Base-by-base conservation (phyloP, 257 asterid genomes). In the Lycium barbarum region DNA sequence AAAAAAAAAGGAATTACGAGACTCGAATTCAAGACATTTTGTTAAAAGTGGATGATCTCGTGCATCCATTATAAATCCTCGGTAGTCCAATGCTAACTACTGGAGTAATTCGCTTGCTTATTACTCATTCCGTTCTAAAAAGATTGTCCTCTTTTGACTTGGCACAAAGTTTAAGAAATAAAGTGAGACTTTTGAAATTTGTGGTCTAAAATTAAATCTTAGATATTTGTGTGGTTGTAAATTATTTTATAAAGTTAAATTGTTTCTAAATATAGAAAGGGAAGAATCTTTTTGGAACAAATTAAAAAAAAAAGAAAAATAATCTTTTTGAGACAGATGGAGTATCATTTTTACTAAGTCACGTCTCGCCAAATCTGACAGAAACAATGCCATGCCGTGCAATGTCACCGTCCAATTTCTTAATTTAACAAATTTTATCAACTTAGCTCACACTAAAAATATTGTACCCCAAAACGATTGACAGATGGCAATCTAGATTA, bases 401-500 rank as follows among this genome's bases (percentile, higher is more conserved):
- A 79, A 80, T 58, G 71, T 91, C 86, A 76, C 86, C 33, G 62
- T 86, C 80, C n/a, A 11, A 82, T 88, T 88, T 89, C 93, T 92
- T 40, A 82, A 87, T 86, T 90, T 88, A 89, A 43, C 90, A 83
- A 90, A 85, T 57, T 84, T 83, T 81, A 67, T 79, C 63, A 36
- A 49, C 22, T 62, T 71, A 85, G 84, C 15, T 61, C 51, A 76
- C 49, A 40, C 22, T 26, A 76, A 14, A 76, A 76, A 76, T 22
- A 76, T 14, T 51, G 26, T 76, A 49, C 43, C 4, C 51, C n/a
- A 33, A 47, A 20, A 17, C n/a, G 76, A 47, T 18, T 63, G 71
- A 47, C n/a, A 18, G 57, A 83, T 84, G 91, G 94, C 92, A 87
- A 78, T 86, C 47, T 79, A 33, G 92, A 72, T 79, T 89, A 72